Evolutionary conservation across 1,284 basidiomycete genomes (phyloP), one percentile per base, ranked within the genome.

Genomic region (Naganishia liquefaciens): DNA sequence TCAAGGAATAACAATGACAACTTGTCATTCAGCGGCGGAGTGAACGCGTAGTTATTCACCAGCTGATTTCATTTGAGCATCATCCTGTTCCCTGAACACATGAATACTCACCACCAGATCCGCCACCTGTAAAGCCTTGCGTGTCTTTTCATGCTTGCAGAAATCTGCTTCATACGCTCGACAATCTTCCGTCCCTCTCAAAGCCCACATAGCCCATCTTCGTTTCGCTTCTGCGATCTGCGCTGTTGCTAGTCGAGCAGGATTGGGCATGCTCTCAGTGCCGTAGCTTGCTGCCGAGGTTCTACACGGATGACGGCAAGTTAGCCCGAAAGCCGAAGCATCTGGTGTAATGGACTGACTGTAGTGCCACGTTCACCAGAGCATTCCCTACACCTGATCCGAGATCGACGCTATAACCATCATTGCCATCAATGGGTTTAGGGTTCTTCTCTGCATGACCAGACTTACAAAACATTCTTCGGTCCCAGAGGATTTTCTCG

Each of bases 301-400:
- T 40, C 42, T 63, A n/a, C 9, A 9, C 40, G 15, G 30, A 54
- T 43, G 4, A 19, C 6, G 28, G 33, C 17, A 15, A 54, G 46
- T 69, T 54, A 47, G 72, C 68, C 67, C 71, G 37, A 13, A 7
- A 37, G 28, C 63, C 74, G 69, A 19, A 73, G 69, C 80, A 33
- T n/a, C n/a, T n/a, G 10, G 30, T 28, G 27, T 4, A 25, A 6
- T n/a, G 23, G 0, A 46, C 54, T 0, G 80, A 80, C 72, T 83
- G 82, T n/a, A 85, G 70, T 0, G 82, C 80, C 1, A 80, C 80
- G 69, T 84, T 83, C 1, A 84, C 73, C 3, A 83, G 76, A 44
- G 83, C 80, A 68, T 84, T 84, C 30, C 82, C 82, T 0, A 85
- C 83, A 0, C 84, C 84, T 2, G 79, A 81, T 0, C 84, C 84